A percentile compares a stretch with the other conserved stretches of the same genome.
These are phyloP conservation scores for Aureobasidium sp. DNA, from an alignment of 2,329 filamentous ascomycete species.

Conservation along the genomic window DNA sequence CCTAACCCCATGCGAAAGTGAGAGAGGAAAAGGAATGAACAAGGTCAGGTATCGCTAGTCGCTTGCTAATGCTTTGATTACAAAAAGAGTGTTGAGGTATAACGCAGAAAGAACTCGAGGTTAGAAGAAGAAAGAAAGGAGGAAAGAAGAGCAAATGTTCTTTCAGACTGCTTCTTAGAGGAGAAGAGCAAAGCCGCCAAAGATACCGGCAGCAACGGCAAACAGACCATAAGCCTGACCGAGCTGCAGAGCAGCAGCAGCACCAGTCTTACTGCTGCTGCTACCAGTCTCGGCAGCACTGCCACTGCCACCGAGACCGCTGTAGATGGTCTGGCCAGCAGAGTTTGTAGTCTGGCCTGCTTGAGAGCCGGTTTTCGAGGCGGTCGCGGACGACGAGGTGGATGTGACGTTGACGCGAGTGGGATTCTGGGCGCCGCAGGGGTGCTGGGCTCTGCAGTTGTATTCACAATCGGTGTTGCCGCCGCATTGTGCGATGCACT, in stretches of 20 bases:
- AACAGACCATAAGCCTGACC: conserved; percentile 49
- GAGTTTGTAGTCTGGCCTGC: conserved; percentile 18
- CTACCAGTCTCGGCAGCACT: conserved; percentile 15
- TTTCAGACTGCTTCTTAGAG: conserved; percentile 19
- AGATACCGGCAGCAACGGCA: conserved; percentile 45
- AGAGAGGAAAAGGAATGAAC: neutral
- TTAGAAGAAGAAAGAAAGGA: neutral
- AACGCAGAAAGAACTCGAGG: neutral
- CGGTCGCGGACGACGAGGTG: conserved; percentile 37
- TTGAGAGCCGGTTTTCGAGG: conserved; percentile 27
- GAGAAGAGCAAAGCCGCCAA: conserved; percentile 47
- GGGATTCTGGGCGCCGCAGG: conserved; percentile 63
- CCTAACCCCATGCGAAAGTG: neutral
- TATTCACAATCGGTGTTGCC: conserved; percentile 49
- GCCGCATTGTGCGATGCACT: conserved; percentile 51
- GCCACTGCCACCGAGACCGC: conserved; percentile 30
- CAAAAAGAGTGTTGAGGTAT: neutral
- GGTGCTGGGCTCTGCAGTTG: conserved; percentile 56
- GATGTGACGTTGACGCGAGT: conserved; percentile 49
- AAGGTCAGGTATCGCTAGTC: conserved; percentile 2
- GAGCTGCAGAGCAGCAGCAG: conserved; percentile 39
- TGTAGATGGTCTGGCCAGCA: conserved; percentile 33
- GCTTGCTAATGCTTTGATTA: conserved; percentile 10
- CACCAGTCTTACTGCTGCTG: conserved; percentile 18
- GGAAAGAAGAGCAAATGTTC: neutral